phyloP scores from a whole-genome alignment of 305 asterid genomes.

The Andrographis paniculata region DNA sequence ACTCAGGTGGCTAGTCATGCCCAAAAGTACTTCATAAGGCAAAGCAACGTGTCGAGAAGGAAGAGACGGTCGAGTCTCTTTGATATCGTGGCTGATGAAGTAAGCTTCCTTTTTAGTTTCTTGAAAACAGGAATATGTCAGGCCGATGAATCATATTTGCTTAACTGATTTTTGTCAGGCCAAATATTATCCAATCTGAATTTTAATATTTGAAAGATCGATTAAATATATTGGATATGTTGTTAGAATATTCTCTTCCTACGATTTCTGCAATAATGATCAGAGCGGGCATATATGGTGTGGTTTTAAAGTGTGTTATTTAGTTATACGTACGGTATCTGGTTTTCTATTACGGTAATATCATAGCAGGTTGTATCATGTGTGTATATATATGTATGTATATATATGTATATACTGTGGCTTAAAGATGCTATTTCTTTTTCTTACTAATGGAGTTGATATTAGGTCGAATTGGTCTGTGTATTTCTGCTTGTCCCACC shows the following conservation, averaged over 20 bases:
- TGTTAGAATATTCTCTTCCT: not conserved
- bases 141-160: not conserved
- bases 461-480: too few species aligned
- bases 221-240: not conserved
- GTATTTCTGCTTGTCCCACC: too few species aligned
- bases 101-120: constrained; percentile 31
- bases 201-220: not conserved
- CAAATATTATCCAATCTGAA: not conserved
- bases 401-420: not conserved
- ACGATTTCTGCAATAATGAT: not conserved
- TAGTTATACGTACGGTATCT: too few species aligned
- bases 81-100: constrained; percentile 88
- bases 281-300: not conserved
- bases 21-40: constrained; percentile 93
- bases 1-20: constrained; percentile 99
- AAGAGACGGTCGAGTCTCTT: constrained; percentile 96
- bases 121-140: constrained; percentile 1
- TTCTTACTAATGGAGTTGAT: too few species aligned
- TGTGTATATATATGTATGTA: too few species aligned
- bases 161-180: not conserved
- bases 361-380: not conserved
- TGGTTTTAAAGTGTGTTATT: not conserved
- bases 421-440: too few species aligned
- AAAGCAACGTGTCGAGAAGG: constrained; percentile 81
- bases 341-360: too few species aligned